Base-by-base conservation (phyloP, 768 basidiomycete genomes). In the Sporobolomyces phaffii region DNA sequence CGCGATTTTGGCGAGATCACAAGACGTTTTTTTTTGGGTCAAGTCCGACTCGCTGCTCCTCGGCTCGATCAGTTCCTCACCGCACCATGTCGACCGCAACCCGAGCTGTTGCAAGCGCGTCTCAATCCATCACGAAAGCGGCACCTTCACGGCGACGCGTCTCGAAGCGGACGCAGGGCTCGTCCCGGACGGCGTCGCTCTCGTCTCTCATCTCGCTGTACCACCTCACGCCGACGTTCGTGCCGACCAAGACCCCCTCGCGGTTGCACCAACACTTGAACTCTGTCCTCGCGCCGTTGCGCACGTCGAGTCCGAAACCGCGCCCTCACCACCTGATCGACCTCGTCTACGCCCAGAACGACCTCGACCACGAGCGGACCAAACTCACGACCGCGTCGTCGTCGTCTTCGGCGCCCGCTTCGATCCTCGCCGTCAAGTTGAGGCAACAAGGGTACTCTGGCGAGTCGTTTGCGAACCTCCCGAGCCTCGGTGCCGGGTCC, bases 211-310 rank as follows among this genome's bases (percentile, higher is more conserved):
- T 62, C 24, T 38, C 44, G 49, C 61, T 68, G 33, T 68, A 68
- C 61, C 66, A 68, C 61, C 56, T 62, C 49, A 50, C 61, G 17
- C 66, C 66, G 49, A 68, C 66, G 18, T 68, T 68, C 15, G 61
- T 68, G 2, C 66, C 66, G 22, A 52, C 60, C 17, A 14, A 31
- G 14, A 18, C 36, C 33, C 41, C 66, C 1, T 0, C 49, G 3
- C 13, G 9, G 1, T 53, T 68, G 24, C 51, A 57, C 4, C 2
- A 26, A 11, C 61, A 68, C 50, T 7, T 68, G 34, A 59, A 41
- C 0, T 0, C 8, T 1, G 41, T 43, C n/a, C 61, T 68, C 48
- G 43, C 45, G 11, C 50, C 56, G 17, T 7, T 20, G 0, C 2
- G 9, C 6, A 22, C 24, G 8, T 18, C 6, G 3, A 15, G n/a